Conservation (phyloP, 2,329 filamentous ascomycete species). For the Leptographium procerum region DNA sequence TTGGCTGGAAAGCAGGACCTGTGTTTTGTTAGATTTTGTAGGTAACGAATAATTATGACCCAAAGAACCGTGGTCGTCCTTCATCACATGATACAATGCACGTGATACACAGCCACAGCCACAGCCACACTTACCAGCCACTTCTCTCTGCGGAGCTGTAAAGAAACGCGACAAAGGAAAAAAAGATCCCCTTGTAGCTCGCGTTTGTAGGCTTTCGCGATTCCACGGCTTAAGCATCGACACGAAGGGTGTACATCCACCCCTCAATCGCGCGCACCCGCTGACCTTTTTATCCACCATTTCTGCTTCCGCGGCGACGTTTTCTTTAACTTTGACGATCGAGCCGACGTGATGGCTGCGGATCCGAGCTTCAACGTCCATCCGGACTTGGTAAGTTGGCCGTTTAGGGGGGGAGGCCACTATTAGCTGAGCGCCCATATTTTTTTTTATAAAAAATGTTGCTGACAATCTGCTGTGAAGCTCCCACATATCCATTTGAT, state of each 20-base stretch:
- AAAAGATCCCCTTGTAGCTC: background rate
- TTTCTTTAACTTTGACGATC: background rate
- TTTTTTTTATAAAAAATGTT: background rate
- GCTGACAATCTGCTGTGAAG: constrained; percentile 28
- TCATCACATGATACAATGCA: no score
- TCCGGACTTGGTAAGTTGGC: constrained; percentile 19
- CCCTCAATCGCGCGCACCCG: background rate
- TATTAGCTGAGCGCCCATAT: background rate
- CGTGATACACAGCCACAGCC: background rate
- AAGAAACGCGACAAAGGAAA: constrained; percentile 3
- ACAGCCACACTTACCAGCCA: background rate
- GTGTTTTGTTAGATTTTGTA: no score
- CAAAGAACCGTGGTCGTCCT: no score
- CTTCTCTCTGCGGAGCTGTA: background rate
- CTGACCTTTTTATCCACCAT: background rate
- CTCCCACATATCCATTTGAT: constrained; percentile 84
- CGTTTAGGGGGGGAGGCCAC: background rate
- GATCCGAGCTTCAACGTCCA: constrained; percentile 25
- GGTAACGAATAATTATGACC: no score
- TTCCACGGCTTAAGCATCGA: background rate
- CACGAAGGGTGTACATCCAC: background rate
- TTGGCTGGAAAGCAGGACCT: no score
- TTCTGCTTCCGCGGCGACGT: background rate
- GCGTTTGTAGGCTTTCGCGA: background rate
- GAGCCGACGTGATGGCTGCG: constrained; percentile 13